These are phyloP conservation scores for Cordyceps sp. DNA, from an alignment of 2,329 filamentous ascomycete species.

Conservation along the genomic window DNA sequence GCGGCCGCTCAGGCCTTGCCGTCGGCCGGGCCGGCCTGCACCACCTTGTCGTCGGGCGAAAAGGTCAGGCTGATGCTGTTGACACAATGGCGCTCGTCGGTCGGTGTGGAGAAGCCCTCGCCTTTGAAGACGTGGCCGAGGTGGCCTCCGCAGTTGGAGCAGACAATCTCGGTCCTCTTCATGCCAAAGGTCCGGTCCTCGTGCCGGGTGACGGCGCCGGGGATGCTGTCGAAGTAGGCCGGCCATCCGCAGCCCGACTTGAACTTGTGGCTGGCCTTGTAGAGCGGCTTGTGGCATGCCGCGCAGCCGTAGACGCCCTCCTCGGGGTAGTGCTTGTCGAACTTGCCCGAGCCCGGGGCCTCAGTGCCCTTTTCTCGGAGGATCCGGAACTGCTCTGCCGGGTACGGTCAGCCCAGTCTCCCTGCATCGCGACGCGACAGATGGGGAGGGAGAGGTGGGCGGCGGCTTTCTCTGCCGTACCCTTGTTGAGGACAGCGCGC, in stretches of 20 bases:
- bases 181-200: constrained; percentile 67
- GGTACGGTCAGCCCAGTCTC: too few species aligned
- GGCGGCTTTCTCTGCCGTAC: too few species aligned
- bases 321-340: constrained; percentile 68
- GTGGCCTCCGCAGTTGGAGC: constrained; percentile 85
- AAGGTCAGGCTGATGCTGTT: constrained; percentile 89
- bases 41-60: constrained; percentile 41
- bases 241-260: constrained; percentile 95
- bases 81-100: constrained; percentile 92
- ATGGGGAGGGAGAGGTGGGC: neutral
- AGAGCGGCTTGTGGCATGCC: constrained; percentile 73
- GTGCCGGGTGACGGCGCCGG: constrained; percentile 73
- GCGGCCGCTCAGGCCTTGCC: constrained; percentile 21
- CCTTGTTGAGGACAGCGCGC: constrained; percentile 61
- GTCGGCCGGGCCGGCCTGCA: constrained; percentile 14
- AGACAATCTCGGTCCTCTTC: constrained; percentile 82
- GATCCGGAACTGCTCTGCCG: constrained; percentile 93
- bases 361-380: constrained; percentile 90
- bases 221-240: constrained; percentile 90
- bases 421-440: too few species aligned
- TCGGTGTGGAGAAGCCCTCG: constrained; percentile 69
- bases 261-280: constrained; percentile 91
- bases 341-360: constrained; percentile 60
- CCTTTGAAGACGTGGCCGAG: constrained; percentile 92
- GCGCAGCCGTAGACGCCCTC: constrained; percentile 75